These are phyloP conservation scores for Monosporascus cannonballus DNA, from an alignment of 2,329 filamentous ascomycete genomes.

Conservation along the genomic window DNA sequence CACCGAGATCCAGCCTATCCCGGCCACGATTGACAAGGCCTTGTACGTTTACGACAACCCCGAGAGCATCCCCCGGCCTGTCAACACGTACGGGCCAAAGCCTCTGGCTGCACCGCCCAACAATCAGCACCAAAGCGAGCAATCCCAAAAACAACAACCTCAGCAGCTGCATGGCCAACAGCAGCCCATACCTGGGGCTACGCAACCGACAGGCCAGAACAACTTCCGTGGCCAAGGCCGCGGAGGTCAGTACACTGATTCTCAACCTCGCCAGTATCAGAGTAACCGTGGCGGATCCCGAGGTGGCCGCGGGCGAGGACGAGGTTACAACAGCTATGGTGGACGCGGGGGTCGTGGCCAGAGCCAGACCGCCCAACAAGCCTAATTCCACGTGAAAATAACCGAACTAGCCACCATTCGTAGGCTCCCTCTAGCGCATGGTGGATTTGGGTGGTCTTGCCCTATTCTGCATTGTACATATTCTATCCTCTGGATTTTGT, in stretches of 20 bases:
- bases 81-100: slow-evolving; percentile 40
- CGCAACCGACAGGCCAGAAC: slow-evolving; percentile 23
- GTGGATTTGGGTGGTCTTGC: slow-evolving; percentile 3
- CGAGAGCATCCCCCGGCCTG: slow-evolving; percentile 84
- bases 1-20: slow-evolving; percentile 97
- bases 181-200: slow-evolving; percentile 9
- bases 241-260: slow-evolving; percentile 25
- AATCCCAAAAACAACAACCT: slow-evolving; percentile 20
- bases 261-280: slow-evolving; percentile 26
- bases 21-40: slow-evolving; percentile 89
- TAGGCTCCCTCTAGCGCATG: slow-evolving; percentile 1
- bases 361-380: slow-evolving; percentile 25
- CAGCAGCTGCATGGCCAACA: slow-evolving; percentile 22
- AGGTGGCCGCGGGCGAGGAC: slow-evolving; percentile 24
- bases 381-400: slow-evolving; percentile 10
- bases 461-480: slow-evolving; percentile 26
- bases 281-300: slow-evolving; percentile 21
- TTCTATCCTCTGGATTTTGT: slow-evolving; percentile 20
- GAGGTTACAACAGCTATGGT: slow-evolving; percentile 27
- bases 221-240: slow-evolving; percentile 20
- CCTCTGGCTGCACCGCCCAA: slow-evolving; percentile 11
- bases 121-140: slow-evolving; percentile 20
- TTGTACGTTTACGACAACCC: slow-evolving; percentile 97
- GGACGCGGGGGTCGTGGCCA: slow-evolving; percentile 27
- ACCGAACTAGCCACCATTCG: slow-evolving; percentile 2